Evolutionary conservation across 768 basidiomycete species (phyloP).

Genomic region (Phylloporus arenicola): DNA sequence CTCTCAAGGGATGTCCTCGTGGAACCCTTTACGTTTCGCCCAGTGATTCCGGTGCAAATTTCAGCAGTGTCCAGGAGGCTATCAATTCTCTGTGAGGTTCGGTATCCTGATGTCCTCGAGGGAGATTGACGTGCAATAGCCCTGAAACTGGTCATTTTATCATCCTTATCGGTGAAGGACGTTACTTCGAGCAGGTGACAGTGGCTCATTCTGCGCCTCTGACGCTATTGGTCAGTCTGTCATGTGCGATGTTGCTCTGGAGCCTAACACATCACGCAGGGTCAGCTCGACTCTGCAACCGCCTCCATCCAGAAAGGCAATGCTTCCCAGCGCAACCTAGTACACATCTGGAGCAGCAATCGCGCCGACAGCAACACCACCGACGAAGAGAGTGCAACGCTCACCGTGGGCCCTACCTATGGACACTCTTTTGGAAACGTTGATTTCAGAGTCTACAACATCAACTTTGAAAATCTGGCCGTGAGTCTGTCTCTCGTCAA

Average conservation of each 20-base stretch:
- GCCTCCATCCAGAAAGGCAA: slow-evolving; percentile 38
- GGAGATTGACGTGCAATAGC: slow-evolving; percentile 26
- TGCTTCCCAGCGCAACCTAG: slow-evolving; percentile 43
- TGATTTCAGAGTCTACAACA: neutral
- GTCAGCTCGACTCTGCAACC: slow-evolving; percentile 42
- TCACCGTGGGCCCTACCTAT: slow-evolving; percentile 45
- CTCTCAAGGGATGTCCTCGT: slow-evolving; percentile 48
- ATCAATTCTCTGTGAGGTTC: slow-evolving; percentile 49
- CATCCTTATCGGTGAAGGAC: slow-evolving; percentile 54
- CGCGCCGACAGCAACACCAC: slow-evolving; percentile 41
- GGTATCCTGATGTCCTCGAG: neutral
- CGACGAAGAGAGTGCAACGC: slow-evolving; percentile 55
- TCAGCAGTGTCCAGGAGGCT: slow-evolving; percentile 50
- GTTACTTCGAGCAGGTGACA: slow-evolving; percentile 57
- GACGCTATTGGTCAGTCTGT: slow-evolving; percentile 44
- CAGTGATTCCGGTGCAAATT: slow-evolving; percentile 41
- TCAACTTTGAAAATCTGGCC: neutral
- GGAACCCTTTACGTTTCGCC: slow-evolving; percentile 57
- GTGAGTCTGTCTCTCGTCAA: neutral
- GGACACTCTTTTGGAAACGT: neutral
- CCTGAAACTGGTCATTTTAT: slow-evolving; percentile 35
- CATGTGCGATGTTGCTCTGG: neutral
- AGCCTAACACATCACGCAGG: slow-evolving; percentile 28
- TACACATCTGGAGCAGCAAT: slow-evolving; percentile 47
- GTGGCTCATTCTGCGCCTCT: slow-evolving; percentile 50